Percentiles rank a stretch among this genome's conserved stretches.
phyloP scores from a whole-genome alignment of 2,329 filamentous ascomycete species.

The Nothophaeocryptopus gaeumannii region DNA sequence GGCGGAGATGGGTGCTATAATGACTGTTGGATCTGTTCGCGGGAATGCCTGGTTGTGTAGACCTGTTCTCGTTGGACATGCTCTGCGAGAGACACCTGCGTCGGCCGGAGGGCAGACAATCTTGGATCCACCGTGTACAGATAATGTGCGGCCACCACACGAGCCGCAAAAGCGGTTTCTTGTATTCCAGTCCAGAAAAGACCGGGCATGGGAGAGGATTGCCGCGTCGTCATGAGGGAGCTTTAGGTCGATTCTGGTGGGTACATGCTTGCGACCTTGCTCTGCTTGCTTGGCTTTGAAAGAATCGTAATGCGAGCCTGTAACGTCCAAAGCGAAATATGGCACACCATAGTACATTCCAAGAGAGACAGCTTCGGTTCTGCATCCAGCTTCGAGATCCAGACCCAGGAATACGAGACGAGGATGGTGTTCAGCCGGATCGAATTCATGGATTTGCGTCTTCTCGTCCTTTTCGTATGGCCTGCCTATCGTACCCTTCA shows the following conservation, averaged over 20 bases:
- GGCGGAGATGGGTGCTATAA: slow-evolving; percentile 23
- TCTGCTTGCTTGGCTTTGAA: slow-evolving; percentile 17
- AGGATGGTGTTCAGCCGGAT: slow-evolving; percentile 19
- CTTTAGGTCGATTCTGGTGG: slow-evolving; percentile 21
- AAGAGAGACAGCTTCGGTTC: slow-evolving; percentile 14
- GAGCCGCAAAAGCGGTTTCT: slow-evolving; percentile 22
- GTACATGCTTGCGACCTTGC: slow-evolving; percentile 14
- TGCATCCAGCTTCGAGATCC: slow-evolving; percentile 19
- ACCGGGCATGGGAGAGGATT: slow-evolving; percentile 23
- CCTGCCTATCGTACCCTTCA: slow-evolving; percentile 18
- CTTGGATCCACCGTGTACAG: slow-evolving; percentile 23
- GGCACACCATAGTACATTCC: slow-evolving; percentile 20
- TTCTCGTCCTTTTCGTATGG: slow-evolving; percentile 22
- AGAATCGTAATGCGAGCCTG: slow-evolving; percentile 15
- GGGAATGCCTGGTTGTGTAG: slow-evolving; percentile 26
- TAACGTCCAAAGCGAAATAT: slow-evolving; percentile 24
- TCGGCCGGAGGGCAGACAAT: slow-evolving; percentile 25
- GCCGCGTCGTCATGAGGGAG: slow-evolving; percentile 20
- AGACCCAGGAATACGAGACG: slow-evolving; percentile 23
- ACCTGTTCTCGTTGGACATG: slow-evolving; percentile 22
- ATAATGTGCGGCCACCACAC: slow-evolving; percentile 21
- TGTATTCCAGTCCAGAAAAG: slow-evolving; percentile 23
- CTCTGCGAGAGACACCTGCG: slow-evolving; percentile 18
- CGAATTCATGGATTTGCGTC: slow-evolving; percentile 19
- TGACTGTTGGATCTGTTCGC: slow-evolving; percentile 24